Percentiles rank a stretch among this genome's conserved stretches.
phyloP scores from a whole-genome alignment of 2,329 filamentous ascomycete species.

The Cercospora citrullina region DNA sequence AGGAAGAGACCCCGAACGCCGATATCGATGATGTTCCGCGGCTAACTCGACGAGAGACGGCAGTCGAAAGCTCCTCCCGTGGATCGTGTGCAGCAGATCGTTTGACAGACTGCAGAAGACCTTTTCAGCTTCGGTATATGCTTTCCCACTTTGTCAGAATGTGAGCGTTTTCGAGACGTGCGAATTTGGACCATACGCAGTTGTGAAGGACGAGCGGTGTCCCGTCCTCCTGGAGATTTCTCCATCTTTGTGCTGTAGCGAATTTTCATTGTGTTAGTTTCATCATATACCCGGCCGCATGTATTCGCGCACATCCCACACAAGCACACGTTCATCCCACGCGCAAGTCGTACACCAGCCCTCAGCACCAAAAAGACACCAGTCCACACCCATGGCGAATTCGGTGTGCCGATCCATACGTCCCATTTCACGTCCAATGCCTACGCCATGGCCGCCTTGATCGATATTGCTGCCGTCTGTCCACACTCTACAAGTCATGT shows the following conservation, averaged over 20 bases:
- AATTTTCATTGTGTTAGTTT: neutral
- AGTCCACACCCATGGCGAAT: constrained; percentile 94
- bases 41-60: neutral
- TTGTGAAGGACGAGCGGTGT: neutral
- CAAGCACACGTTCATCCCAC: constrained; percentile 87
- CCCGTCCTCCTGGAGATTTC: neutral
- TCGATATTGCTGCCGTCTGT: constrained; percentile 68
- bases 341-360: constrained; percentile 94
- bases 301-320: constrained; percentile 81
- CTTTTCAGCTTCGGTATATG: neutral
- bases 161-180: neutral
- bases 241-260: neutral
- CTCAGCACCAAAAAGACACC: constrained; percentile 93
- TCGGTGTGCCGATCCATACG: constrained; percentile 92
- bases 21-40: constrained; percentile 7
- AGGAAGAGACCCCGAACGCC: constrained; percentile 5
- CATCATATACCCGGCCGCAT: constrained; percentile 48
- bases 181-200: neutral
- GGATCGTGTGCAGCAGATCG: neutral
- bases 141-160: neutral
- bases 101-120: neutral
- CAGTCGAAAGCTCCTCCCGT: neutral
- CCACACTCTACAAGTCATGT: constrained; percentile 97
- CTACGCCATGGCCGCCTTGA: constrained; percentile 38
- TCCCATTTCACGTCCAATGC: constrained; percentile 64